Evolutionary conservation across 495 filamentous ascomycete genomes (phyloP).

Genomic region (Oleoguttula mirabilis): DNA sequence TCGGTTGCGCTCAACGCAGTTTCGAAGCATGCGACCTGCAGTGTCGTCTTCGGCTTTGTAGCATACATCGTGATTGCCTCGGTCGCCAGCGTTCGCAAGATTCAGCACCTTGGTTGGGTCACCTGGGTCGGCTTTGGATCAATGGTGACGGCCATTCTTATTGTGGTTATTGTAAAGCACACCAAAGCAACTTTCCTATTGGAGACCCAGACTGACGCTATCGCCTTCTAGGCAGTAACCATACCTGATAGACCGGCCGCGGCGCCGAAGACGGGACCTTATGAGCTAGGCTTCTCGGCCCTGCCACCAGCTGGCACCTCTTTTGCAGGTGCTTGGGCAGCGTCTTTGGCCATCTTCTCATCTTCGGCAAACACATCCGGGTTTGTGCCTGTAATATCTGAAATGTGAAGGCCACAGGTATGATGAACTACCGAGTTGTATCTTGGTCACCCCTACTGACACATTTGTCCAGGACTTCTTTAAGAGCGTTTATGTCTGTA

Average conservation of each 20-base stretch:
- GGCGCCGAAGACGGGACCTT: slow-evolving; percentile 27
- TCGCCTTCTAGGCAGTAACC: slow-evolving; percentile 8
- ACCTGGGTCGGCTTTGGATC: too few relatives aligned
- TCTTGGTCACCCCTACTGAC: too few relatives aligned
- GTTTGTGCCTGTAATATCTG: slow-evolving; percentile 8
- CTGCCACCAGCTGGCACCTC: slow-evolving; percentile 11
- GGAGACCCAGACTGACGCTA: too few relatives aligned
- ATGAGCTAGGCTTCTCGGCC: slow-evolving; percentile 5
- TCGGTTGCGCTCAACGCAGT: slow-evolving; percentile 13
- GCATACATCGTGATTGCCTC: slow-evolving; percentile 28
- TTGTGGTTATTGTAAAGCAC: too few relatives aligned
- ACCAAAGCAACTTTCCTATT: too few relatives aligned
- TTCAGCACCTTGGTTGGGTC: too few relatives aligned
- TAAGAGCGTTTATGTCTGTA: slow-evolving; percentile 17
- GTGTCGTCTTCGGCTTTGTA: slow-evolving; percentile 29
- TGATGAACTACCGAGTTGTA: too few relatives aligned
- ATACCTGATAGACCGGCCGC: slow-evolving; percentile 23
- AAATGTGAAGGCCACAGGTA: slow-evolving; percentile 12
- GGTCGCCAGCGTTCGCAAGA: slow-evolving; percentile 29
- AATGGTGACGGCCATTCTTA: too few relatives aligned
- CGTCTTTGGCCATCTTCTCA: slow-evolving; percentile 7
- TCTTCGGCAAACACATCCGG: slow-evolving; percentile 4
- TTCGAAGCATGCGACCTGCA: slow-evolving; percentile 10
- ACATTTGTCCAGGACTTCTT: too few relatives aligned
- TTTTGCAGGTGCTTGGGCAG: slow-evolving; percentile 8